Conservation (phyloP, 2,329 filamentous ascomycete genomes). For the Calonectria pteridis region DNA sequence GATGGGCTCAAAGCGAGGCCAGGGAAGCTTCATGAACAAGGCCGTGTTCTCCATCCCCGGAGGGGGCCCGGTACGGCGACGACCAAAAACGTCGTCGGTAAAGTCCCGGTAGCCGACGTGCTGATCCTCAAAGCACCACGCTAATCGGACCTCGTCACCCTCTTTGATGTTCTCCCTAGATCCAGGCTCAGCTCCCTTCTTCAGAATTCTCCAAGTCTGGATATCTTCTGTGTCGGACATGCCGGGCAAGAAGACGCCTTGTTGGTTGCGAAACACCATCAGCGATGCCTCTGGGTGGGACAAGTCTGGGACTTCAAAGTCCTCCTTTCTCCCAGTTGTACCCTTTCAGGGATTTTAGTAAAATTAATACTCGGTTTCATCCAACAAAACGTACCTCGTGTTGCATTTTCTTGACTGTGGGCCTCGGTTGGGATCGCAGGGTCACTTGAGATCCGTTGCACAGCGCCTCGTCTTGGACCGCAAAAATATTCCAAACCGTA, state of each 20-base stretch:
- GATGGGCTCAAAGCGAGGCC: conserved; percentile 16
- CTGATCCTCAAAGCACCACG: conserved; percentile 16
- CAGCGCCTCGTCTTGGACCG: conserved; percentile 16
- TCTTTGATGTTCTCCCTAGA: neutral
- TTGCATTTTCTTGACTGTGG: neutral
- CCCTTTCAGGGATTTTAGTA: neutral
- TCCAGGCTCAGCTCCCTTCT: neutral
- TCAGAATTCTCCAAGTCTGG: conserved; percentile 18
- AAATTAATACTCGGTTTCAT: neutral
- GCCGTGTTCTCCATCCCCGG: neutral
- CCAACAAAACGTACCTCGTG: neutral
- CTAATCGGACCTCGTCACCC: neutral
- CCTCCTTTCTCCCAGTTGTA: neutral
- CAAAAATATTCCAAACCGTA: conserved; percentile 21
- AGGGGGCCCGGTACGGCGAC: neutral
- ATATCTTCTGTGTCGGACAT: conserved; percentile 15
- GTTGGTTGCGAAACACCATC: conserved; percentile 21
- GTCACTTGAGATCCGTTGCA: neutral
- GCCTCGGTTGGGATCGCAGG: neutral
- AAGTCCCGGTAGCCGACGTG: conserved; percentile 14
- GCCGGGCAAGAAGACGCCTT: conserved; percentile 6
- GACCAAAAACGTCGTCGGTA: conserved; percentile 2
- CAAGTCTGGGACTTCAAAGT: neutral
- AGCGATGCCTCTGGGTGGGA: neutral
- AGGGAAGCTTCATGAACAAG: conserved; percentile 16